A percentile compares a stretch with the other conserved stretches of the same genome.
phyloP scores from a whole-genome alignment of 2,329 filamentous ascomycete genomes.

The Cytospora paraplurivora region DNA sequence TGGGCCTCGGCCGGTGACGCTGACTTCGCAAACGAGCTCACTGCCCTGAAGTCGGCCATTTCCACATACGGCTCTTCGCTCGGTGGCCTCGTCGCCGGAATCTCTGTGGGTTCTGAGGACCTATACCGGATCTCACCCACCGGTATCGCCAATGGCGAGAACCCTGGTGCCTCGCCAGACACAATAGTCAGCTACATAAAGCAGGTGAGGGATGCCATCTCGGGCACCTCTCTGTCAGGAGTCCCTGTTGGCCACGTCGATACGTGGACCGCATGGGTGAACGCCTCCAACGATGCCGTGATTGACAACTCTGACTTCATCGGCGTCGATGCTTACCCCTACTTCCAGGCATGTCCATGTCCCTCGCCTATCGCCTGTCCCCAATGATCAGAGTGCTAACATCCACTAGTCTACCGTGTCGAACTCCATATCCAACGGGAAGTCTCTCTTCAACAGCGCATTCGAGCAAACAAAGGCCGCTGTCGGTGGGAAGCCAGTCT shows the following conservation, averaged over 20 bases:
- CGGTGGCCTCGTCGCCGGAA: slow-evolving; percentile 70
- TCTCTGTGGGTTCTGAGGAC: slow-evolving; percentile 86
- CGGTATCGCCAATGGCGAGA: slow-evolving; percentile 63
- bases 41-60: slow-evolving; percentile 71
- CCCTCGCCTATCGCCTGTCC: too few relatives aligned
- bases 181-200: slow-evolving; percentile 70
- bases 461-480: slow-evolving; percentile 60
- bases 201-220: slow-evolving; percentile 64
- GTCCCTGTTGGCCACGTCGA: slow-evolving; percentile 80
- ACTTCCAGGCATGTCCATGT: slow-evolving; percentile 54
- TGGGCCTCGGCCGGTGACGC: slow-evolving; percentile 72
- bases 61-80: slow-evolving; percentile 67
- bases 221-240: slow-evolving; percentile 59
- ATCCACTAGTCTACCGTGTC: slow-evolving; percentile 62
- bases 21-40: slow-evolving; percentile 70
- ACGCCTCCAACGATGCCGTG: slow-evolving; percentile 70
- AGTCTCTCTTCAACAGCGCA: slow-evolving; percentile 68
- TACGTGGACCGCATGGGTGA: slow-evolving; percentile 81
- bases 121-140: slow-evolving; percentile 76
- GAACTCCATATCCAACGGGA: slow-evolving; percentile 67
- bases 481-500: slow-evolving; percentile 37
- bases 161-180: slow-evolving; percentile 63
- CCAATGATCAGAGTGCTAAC: neutral
- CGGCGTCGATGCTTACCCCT: slow-evolving; percentile 83
- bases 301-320: slow-evolving; percentile 74